A percentile compares a stretch with the other conserved stretches of the same genome.
These are phyloP conservation scores for Leucoagaricus sp. DNA, from an alignment of 1,284 basidiomycete species.

Conservation along the genomic window DNA sequence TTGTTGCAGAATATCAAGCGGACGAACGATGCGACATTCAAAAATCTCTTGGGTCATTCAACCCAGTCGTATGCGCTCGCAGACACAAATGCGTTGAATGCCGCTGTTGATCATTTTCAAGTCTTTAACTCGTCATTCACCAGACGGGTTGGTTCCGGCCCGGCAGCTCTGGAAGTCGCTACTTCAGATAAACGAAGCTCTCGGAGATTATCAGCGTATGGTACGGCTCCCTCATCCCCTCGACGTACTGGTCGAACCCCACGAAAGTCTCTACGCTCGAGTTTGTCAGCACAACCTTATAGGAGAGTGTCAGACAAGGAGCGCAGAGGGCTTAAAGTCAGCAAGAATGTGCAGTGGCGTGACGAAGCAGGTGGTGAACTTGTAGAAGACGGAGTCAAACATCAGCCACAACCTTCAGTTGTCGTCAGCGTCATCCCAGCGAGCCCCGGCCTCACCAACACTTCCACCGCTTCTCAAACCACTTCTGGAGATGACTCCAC, in stretches of 20 bases:
- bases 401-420: slow-evolving; percentile 22
- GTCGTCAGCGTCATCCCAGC: slow-evolving; percentile 45
- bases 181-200: slow-evolving; percentile 32
- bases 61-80: slow-evolving; percentile 52
- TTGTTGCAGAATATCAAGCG: slow-evolving; percentile 59
- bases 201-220: slow-evolving; percentile 55
- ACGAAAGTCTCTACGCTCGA: slow-evolving; percentile 69
- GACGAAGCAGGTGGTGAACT: slow-evolving; percentile 86
- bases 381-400: slow-evolving; percentile 61
- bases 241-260: slow-evolving; percentile 55
- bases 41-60: slow-evolving; percentile 63
- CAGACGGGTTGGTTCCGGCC: slow-evolving; percentile 47
- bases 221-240: slow-evolving; percentile 41
- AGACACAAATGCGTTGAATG: slow-evolving; percentile 28
- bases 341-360: slow-evolving; percentile 87
- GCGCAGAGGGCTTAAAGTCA: slow-evolving; percentile 53
- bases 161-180: slow-evolving; percentile 43
- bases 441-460: slow-evolving; percentile 31
- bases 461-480: slow-evolving; percentile 2
- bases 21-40: slow-evolving; percentile 69
- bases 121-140: slow-evolving; percentile 44
- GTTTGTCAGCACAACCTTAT: slow-evolving; percentile 60
- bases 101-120: slow-evolving; percentile 47
- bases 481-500: slow-evolving; percentile 16
- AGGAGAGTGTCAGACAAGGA: slow-evolving; percentile 62